Conservation (phyloP, 257 asterid genomes). For the Solanum pennellii region DNA sequence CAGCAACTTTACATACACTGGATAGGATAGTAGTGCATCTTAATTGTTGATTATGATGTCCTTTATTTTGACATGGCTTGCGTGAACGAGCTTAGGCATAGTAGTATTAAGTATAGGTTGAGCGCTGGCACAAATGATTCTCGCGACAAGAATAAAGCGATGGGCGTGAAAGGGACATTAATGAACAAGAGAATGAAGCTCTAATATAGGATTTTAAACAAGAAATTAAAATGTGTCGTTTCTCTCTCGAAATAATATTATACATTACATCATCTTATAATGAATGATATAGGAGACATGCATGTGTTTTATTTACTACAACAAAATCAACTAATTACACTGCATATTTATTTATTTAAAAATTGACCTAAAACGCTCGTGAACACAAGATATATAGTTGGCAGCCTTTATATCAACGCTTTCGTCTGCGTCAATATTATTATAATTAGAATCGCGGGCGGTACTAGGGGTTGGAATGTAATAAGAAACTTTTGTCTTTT, state of each 20-base stretch:
- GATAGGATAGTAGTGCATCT: neutral
- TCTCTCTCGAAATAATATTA: neutral
- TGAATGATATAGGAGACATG: neutral
- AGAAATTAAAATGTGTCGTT: neutral
- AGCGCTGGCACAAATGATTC: neutral
- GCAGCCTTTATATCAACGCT: slow-evolving; percentile 46
- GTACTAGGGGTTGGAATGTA: neutral
- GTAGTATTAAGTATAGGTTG: neutral
- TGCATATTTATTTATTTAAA: no score
- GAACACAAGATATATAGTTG: slow-evolving; percentile 38
- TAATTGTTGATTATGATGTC: neutral
- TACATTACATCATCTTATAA: neutral
- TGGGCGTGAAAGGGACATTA: neutral
- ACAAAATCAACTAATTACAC: neutral
- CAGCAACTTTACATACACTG: neutral
- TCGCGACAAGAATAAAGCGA: neutral
- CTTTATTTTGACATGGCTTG: neutral
- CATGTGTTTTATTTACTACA: neutral
- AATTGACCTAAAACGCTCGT: slow-evolving; percentile 37
- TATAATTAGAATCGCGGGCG: neutral
- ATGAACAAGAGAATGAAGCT: neutral
- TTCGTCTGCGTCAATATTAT: slow-evolving; percentile 28
- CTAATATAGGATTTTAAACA: neutral
- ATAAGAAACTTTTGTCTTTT: slow-evolving; percentile 13
- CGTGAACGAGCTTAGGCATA: neutral